phyloP scores from a whole-genome alignment of 129 eudicot species.

The Helianthus tuberosus region DNA sequence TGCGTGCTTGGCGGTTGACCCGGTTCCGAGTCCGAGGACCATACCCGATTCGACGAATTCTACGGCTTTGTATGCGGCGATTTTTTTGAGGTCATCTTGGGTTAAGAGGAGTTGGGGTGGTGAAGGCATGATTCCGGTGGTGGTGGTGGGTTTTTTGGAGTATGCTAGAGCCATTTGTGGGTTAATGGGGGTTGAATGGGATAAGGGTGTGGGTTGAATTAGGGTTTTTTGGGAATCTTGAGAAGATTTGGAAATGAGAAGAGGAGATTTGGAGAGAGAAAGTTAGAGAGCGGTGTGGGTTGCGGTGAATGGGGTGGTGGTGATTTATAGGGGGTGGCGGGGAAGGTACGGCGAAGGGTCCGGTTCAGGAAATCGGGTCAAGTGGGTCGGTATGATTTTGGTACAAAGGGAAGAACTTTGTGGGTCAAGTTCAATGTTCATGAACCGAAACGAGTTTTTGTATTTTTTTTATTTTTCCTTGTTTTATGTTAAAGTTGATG shows the following conservation, averaged over 20 bases:
- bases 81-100: conserved; percentile 86
- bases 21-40: conserved; percentile 88
- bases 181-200: background rate
- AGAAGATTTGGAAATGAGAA: conserved; percentile 22
- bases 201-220: background rate
- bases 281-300: background rate
- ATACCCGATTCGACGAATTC: conserved; percentile 86
- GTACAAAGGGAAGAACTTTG: background rate
- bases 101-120: conserved; percentile 50
- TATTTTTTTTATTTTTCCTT: too few relatives aligned
- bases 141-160: conserved; percentile 20
- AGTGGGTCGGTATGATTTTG: background rate
- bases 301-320: conserved; percentile 12
- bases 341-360: conserved; percentile 30
- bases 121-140: conserved; percentile 35
- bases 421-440: background rate
- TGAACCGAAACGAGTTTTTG: background rate
- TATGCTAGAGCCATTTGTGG: conserved; percentile 4
- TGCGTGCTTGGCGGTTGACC: conserved; percentile 92
- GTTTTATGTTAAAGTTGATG: too few relatives aligned
- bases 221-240: conserved; percentile 19
- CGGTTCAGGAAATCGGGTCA: conserved; percentile 4
- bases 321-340: background rate
- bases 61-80: conserved; percentile 92
- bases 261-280: conserved; percentile 34